These are phyloP conservation scores for Myriosclerotinia duriaeana DNA, from an alignment of 2,329 filamentous ascomycete genomes.

Conservation along the genomic window DNA sequence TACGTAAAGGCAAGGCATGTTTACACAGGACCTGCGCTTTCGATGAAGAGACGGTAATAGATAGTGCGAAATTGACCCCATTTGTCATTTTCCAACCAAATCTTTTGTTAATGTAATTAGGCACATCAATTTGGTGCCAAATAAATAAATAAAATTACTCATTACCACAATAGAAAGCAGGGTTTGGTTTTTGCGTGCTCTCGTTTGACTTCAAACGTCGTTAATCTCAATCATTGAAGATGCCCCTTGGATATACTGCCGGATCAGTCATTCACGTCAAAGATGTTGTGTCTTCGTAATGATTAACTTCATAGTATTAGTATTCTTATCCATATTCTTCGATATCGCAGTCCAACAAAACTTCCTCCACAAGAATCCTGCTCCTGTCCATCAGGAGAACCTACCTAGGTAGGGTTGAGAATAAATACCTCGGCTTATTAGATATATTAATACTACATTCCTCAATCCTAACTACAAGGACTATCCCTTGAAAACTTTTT, in stretches of 20 bases:
- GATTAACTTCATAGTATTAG: background rate
- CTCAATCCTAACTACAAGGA: too few species aligned
- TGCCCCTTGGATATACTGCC: background rate
- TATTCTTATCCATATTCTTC: background rate
- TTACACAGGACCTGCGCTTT: slow-evolving; percentile 33
- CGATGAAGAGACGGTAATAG: slow-evolving; percentile 11
- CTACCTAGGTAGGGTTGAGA: too few species aligned
- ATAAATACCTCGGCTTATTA: too few species aligned
- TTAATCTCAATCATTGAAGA: background rate
- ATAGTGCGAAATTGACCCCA: background rate
- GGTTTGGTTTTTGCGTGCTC: background rate
- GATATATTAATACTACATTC: too few species aligned
- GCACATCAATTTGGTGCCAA: background rate
- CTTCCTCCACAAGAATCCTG: too few species aligned
- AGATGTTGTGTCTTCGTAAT: background rate
- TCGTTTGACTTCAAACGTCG: background rate
- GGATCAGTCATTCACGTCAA: background rate
- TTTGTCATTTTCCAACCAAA: background rate
- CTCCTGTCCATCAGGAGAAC: too few species aligned
- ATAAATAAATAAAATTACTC: background rate
- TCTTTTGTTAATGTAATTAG: background rate
- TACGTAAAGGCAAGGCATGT: slow-evolving; percentile 23
- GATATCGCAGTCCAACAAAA: background rate
- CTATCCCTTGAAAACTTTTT: too few species aligned
- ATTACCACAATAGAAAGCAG: background rate